phyloP scores from a whole-genome alignment of 768 basidiomycete genomes.

The Amyloporia xantha region DNA sequence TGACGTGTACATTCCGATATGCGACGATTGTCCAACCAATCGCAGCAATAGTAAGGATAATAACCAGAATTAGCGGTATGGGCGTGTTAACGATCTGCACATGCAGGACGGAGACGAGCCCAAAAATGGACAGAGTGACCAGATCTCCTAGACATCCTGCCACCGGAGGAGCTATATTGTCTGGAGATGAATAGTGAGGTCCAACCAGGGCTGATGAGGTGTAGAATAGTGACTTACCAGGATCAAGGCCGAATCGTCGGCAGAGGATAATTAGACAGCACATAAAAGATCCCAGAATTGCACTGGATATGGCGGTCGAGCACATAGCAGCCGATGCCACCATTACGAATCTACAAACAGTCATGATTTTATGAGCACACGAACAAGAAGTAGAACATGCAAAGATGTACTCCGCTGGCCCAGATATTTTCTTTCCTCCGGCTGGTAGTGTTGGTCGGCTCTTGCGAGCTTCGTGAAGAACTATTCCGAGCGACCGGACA shows the following conservation, averaged over 20 bases:
- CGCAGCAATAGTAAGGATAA: conserved; percentile 42
- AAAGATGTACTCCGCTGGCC: conserved; percentile 32
- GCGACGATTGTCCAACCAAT: conserved; percentile 48
- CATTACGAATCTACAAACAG: conserved; percentile 56
- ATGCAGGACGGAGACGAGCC: conserved; percentile 64
- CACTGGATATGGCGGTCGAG: conserved; percentile 68
- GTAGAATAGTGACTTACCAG: conserved; percentile 55
- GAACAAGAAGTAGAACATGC: neutral
- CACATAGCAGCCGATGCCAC: conserved; percentile 76
- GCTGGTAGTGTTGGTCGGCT: conserved; percentile 10
- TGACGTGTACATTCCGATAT: conserved; percentile 59
- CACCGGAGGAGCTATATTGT: conserved; percentile 93
- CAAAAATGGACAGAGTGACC: conserved; percentile 80
- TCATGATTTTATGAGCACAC: neutral
- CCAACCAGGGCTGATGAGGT: neutral
- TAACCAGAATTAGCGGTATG: conserved; percentile 50
- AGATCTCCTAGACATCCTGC: conserved; percentile 92
- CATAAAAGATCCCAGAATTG: conserved; percentile 91
- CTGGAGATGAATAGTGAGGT: conserved; percentile 41
- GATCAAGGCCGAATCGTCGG: conserved; percentile 69
- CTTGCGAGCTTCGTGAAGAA: conserved; percentile 4
- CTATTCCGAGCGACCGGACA: neutral
- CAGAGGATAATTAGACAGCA: conserved; percentile 75
- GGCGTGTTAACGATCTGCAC: conserved; percentile 60
- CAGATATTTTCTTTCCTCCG: conserved; percentile 12